Conservation (phyloP, 352 stramenopile species). For the Phytophthora hybrid region DNA sequence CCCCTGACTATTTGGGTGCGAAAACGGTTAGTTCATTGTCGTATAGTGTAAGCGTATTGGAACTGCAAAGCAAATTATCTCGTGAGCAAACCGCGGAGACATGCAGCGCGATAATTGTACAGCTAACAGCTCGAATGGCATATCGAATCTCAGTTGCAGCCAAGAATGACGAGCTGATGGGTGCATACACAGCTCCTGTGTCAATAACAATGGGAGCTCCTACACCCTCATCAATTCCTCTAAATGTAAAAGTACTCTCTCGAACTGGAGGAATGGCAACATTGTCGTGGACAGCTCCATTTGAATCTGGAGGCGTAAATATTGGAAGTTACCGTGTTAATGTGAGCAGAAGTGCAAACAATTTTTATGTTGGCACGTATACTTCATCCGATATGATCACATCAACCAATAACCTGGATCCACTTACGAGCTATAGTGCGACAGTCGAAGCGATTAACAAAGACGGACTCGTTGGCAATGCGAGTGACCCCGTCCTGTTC, state of each 20-base stretch:
- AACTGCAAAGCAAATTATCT: conserved; percentile 10
- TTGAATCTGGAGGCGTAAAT: conserved; percentile 50
- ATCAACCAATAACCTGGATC: conserved; percentile 39
- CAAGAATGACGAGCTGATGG: conserved; percentile 30
- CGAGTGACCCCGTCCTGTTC: conserved; percentile 25
- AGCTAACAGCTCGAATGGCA: conserved; percentile 36
- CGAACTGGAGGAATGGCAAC: conserved; percentile 52
- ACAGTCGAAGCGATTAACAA: conserved; percentile 48
- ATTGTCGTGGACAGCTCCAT: conserved; percentile 52
- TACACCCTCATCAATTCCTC: conserved; percentile 40
- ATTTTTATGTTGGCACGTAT: conserved; percentile 3
- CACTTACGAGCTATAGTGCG: conserved; percentile 44
- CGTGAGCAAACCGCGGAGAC: conserved; percentile 28
- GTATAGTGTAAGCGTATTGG: conserved; percentile 40
- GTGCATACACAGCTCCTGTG: conserved; percentile 24
- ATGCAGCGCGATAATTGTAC: conserved; percentile 26
- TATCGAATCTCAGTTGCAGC: conserved; percentile 49
- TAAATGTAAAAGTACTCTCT: conserved; percentile 31
- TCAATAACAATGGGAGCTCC: conserved; percentile 34
- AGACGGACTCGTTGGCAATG: conserved; percentile 38
- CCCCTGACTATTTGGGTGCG: conserved; percentile 43
- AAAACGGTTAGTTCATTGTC: conserved; percentile 38
- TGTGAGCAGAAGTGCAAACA: conserved; percentile 13
- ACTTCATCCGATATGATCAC: conserved; percentile 4
- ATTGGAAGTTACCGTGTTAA: conserved; percentile 47